Evolutionary conservation across 345 rosid species (phyloP).

Genomic region (Ailanthus altissimus): DNA sequence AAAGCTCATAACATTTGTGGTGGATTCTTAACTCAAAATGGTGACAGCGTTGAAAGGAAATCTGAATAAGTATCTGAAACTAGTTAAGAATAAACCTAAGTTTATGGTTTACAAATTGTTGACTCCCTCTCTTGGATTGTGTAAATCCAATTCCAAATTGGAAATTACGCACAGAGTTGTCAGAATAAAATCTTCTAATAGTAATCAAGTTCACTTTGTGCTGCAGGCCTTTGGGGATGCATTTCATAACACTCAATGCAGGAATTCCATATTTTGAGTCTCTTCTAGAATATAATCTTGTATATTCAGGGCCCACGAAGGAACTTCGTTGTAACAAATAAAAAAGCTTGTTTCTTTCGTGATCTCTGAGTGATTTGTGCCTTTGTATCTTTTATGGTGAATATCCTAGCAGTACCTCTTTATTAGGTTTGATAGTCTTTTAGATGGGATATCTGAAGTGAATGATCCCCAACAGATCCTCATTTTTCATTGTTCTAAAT

Average conservation of each 20-base stretch:
- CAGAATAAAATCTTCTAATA: background rate
- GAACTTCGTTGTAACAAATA: background rate
- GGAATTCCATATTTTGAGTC: background rate
- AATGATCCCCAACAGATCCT: background rate
- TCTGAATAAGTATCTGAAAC: background rate
- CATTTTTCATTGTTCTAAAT: background rate
- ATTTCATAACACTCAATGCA: background rate
- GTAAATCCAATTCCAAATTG: background rate
- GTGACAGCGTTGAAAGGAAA: background rate
- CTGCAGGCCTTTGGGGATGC: background rate
- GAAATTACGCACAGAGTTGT: background rate
- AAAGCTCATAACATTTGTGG: conserved; percentile 1
- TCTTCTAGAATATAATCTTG: background rate
- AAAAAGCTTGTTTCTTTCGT: background rate
- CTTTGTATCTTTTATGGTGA: background rate
- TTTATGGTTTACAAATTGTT: background rate
- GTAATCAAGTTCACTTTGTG: background rate
- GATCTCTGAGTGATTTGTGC: background rate
- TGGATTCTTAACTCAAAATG: background rate
- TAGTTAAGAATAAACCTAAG: background rate
- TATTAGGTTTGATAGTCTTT: background rate
- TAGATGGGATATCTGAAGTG: background rate
- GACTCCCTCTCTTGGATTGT: background rate
- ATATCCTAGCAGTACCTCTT: background rate
- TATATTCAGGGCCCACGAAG: background rate